Evolutionary conservation across 768 basidiomycete genomes (phyloP).

Genomic region (Postia placenta): DNA sequence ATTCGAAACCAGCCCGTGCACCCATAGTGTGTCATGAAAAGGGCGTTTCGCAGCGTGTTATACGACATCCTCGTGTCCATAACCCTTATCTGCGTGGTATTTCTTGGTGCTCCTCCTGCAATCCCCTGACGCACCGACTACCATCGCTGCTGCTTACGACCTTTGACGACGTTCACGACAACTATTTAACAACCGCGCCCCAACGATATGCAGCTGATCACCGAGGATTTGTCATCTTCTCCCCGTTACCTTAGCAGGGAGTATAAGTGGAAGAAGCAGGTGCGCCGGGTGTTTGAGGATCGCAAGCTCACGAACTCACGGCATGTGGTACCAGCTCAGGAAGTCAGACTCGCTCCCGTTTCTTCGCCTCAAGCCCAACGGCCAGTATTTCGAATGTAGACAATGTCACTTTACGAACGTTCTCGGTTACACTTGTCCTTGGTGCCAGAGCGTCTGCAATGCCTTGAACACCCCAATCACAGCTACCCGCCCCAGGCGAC

Average conservation of each 20-base stretch:
- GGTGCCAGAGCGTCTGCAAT: slow-evolving; percentile 17
- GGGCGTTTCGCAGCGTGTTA: neutral
- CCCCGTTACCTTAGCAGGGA: slow-evolving; percentile 11
- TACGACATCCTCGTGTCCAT: neutral
- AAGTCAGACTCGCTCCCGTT: slow-evolving; percentile 21
- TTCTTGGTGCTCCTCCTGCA: neutral
- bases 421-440: slow-evolving; percentile 16
- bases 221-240: neutral
- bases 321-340: slow-evolving; percentile 12
- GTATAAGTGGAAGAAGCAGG: slow-evolving; percentile 10
- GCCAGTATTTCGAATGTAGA: slow-evolving; percentile 18
- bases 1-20: slow-evolving; percentile 1
- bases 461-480: neutral
- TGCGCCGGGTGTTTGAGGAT: slow-evolving; percentile 8
- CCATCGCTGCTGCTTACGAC: no score
- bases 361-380: slow-evolving; percentile 17
- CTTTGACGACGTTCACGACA: neutral
- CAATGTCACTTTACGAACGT: slow-evolving; percentile 17
- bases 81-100: neutral
- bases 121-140: neutral
- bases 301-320: neutral
- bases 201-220: neutral
- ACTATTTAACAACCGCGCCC: neutral
- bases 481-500: slow-evolving; percentile 11
- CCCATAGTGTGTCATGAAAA: neutral